Conservation (phyloP, 352 stramenopile genomes). For the Globisporangium megalacanthum region DNA sequence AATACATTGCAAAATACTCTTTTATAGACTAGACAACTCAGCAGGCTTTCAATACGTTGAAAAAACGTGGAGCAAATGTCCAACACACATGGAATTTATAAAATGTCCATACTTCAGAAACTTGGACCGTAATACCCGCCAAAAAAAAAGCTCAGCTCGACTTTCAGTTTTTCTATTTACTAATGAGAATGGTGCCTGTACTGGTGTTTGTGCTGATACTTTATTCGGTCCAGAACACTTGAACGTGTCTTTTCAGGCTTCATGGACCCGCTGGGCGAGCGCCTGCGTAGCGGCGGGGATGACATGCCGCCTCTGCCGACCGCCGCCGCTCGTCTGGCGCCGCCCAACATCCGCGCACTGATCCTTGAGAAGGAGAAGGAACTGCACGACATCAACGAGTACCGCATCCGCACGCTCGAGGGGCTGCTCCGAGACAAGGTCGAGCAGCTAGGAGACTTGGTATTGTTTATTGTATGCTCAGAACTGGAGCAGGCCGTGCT, state of each 20-base stretch:
- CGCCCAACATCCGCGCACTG: constrained; percentile 76
- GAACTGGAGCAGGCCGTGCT: no score
- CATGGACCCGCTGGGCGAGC: background rate
- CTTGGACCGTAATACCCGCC: no score
- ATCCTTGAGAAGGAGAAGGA: constrained; percentile 90
- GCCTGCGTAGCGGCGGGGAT: background rate
- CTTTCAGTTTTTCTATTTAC: no score
- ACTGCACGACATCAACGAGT: constrained; percentile 92
- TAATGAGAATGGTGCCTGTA: background rate
- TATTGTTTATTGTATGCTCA: constrained; percentile 1
- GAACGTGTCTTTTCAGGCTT: background rate
- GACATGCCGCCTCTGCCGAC: background rate
- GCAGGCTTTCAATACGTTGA: no score
- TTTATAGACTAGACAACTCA: no score
- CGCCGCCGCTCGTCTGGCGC: constrained; percentile 24
- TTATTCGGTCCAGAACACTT: no score
- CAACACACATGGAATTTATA: no score
- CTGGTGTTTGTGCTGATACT: no score
- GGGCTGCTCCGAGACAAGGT: constrained; percentile 74
- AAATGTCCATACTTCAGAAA: no score
- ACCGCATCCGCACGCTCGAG: constrained; percentile 79
- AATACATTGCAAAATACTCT: no score
- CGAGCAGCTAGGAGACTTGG: background rate
- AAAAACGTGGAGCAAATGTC: no score
- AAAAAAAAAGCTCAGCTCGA: no score